A percentile compares a stretch with the other conserved stretches of the same genome.
Conservation (phyloP, 352 stramenopile species). For the Pythium inflatum region DNA sequence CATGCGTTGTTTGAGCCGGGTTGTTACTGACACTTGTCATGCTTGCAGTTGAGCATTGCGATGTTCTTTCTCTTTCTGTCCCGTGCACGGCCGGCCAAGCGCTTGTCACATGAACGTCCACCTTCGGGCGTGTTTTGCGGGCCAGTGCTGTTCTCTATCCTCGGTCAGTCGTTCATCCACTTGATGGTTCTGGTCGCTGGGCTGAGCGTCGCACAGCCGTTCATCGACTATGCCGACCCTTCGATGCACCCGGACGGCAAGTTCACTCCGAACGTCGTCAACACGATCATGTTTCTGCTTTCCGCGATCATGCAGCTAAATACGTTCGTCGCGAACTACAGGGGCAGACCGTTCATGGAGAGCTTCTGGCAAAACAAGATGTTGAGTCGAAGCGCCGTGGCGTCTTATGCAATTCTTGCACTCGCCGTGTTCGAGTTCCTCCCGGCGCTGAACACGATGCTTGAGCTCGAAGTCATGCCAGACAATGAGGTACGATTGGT, state of each 20-base stretch:
- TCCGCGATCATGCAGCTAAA: conserved; percentile 71
- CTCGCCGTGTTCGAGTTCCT: conserved; percentile 41
- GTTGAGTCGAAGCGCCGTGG: conserved; percentile 38
- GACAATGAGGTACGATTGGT: conserved; percentile 39
- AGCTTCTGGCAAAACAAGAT: conserved; percentile 50
- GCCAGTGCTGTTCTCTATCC: conserved; percentile 88
- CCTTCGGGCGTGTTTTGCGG: conserved; percentile 89
- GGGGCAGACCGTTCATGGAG: conserved; percentile 60
- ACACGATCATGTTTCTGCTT: conserved; percentile 95
- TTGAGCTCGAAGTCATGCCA: conserved; percentile 49
- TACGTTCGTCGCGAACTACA: conserved; percentile 61
- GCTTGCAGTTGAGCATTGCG: conserved; percentile 43
- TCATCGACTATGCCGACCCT: conserved; percentile 66
- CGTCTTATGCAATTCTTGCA: conserved; percentile 37
- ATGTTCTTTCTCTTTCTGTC: conserved; percentile 66
- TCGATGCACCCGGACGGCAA: conserved; percentile 67
- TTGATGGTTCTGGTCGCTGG: conserved; percentile 73
- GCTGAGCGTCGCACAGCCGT: conserved; percentile 52
- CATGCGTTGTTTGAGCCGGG: background rate
- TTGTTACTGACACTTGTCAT: background rate
- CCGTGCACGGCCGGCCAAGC: conserved; percentile 85
- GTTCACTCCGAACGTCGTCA: conserved; percentile 95
- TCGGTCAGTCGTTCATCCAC: conserved; percentile 92
- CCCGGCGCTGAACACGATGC: conserved; percentile 37
- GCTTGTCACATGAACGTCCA: conserved; percentile 79